Percentiles rank a stretch among this genome's conserved stretches.
Evolutionary conservation across 306 rosid species (phyloP).

Genomic region (Prunus padus): DNA sequence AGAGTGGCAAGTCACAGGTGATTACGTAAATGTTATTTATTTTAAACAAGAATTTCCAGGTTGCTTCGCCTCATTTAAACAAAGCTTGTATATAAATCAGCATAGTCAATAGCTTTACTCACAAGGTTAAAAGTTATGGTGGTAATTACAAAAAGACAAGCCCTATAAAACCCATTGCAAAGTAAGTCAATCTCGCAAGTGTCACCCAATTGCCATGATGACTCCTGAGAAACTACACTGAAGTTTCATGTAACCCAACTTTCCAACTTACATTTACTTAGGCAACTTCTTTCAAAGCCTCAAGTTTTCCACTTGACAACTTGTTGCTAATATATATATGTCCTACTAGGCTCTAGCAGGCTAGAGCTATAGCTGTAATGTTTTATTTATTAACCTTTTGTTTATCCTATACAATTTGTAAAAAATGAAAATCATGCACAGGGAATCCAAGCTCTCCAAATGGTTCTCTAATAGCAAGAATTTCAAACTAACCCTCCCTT

Average conservation of each 20-base stretch:
- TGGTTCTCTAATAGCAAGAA: conserved; percentile 14
- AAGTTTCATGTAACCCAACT: background rate
- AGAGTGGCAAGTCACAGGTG: no score
- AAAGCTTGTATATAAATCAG: no score
- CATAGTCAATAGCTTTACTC: background rate
- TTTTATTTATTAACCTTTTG: background rate
- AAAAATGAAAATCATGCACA: background rate
- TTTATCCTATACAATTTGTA: background rate
- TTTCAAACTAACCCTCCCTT: conserved; percentile 28
- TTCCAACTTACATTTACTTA: background rate
- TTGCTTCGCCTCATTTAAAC: no score
- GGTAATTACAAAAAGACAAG: background rate
- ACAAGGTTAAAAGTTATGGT: background rate
- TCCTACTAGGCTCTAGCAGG: background rate
- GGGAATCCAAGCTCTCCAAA: conserved; percentile 27
- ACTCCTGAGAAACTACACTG: conserved; percentile 6
- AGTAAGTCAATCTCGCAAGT: background rate
- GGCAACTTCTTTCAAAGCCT: background rate
- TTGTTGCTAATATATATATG: background rate
- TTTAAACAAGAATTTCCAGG: no score
- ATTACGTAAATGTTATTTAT: no score
- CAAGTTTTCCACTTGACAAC: background rate
- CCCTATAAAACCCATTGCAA: background rate
- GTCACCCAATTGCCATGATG: background rate
- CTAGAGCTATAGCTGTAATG: background rate